These are phyloP conservation scores for Dendrobium chrysotoxum DNA, from an alignment of 106 monocot genomes.

Conservation along the genomic window DNA sequence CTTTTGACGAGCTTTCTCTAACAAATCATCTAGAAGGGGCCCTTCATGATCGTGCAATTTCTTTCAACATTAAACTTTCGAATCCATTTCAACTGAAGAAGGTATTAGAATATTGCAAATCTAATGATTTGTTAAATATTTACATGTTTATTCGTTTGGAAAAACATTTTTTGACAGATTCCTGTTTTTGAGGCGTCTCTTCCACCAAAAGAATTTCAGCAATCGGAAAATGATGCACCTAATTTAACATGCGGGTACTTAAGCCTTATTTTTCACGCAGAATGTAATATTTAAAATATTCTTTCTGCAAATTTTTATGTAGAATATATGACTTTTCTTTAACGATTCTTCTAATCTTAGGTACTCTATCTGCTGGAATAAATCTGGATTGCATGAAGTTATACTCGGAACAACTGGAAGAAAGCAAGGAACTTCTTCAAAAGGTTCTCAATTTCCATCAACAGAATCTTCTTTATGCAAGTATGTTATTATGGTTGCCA, in stretches of 20 bases:
- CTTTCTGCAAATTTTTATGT: neutral
- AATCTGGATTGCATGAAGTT: constrained; percentile 77
- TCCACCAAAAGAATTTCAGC: constrained; percentile 64
- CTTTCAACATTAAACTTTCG: constrained; percentile 19
- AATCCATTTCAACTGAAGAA: constrained; percentile 42
- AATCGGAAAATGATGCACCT: constrained; percentile 16
- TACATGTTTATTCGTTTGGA: neutral
- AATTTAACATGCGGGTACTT: constrained; percentile 85
- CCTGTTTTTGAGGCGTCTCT: constrained; percentile 40
- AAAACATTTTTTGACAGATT: constrained; percentile 25
- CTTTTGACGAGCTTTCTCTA: constrained; percentile 19
- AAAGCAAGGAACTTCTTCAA: constrained; percentile 90
- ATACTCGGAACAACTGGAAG: constrained; percentile 89
- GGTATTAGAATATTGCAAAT: constrained; percentile 18
- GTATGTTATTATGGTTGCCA: constrained; percentile 22
- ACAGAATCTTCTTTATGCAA: constrained; percentile 89
- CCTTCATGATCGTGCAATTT: constrained; percentile 32
- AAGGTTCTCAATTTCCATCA: constrained; percentile 61
- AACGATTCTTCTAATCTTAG: constrained; percentile 26
- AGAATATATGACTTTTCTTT: neutral
- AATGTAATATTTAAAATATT: neutral
- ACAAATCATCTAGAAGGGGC: constrained; percentile 34
- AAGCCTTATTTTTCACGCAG: neutral
- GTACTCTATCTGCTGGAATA: constrained; percentile 96
- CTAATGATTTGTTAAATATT: constrained; percentile 4